Base-by-base conservation (phyloP, 306 rosid species). In the Argentina anserina region DNA sequence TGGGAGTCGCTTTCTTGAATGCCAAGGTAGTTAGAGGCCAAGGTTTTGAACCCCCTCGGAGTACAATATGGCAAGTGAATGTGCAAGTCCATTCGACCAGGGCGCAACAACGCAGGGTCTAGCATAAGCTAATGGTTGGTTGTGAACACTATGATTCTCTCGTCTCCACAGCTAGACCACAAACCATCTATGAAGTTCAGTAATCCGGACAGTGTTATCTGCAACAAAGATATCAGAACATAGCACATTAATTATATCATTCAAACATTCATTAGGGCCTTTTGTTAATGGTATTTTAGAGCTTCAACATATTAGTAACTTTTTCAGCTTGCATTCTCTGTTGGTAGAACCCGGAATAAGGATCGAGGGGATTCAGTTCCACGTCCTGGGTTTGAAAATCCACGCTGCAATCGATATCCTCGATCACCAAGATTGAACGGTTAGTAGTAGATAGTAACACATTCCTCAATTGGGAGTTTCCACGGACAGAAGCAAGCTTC, bases 81-180 rank as follows among this genome's bases (percentile, higher is more conserved):
- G 76, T 87, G 95, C 86, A 76, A 69, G 69, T 89, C 90, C 92
- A 86, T 86, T 4, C 91, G 80, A 34, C 92, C 86, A 0, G 89
- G 83, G 4, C 34, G 62, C 62, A 55, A 55, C 34, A 55, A 55
- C 1, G 18, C 62, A 55, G 29, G 33, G 61, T 55, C 61, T 55
- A 55, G 18, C 13, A 25, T 56, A 1, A 25, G 34, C 62, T 25
- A 25, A 9, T 25, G 62, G 34, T 56, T 56, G 7, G 62, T 56
- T 18, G 62, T 56, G 62, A 56, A 26, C 34, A 56, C 62, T 9
- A 55, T 10, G 33, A 56, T 55, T 55, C 33, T 55, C 61, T 55
- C 20, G 28, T 26, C 62, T 26, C 62, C 62, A 12, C 62, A 56
- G 62, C 34, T 56, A 15, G 62, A 26, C 34, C 61, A 25, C 15